These are phyloP conservation scores for Xylaria sp. DNA, from an alignment of 2,329 filamentous ascomycete genomes.

Conservation along the genomic window DNA sequence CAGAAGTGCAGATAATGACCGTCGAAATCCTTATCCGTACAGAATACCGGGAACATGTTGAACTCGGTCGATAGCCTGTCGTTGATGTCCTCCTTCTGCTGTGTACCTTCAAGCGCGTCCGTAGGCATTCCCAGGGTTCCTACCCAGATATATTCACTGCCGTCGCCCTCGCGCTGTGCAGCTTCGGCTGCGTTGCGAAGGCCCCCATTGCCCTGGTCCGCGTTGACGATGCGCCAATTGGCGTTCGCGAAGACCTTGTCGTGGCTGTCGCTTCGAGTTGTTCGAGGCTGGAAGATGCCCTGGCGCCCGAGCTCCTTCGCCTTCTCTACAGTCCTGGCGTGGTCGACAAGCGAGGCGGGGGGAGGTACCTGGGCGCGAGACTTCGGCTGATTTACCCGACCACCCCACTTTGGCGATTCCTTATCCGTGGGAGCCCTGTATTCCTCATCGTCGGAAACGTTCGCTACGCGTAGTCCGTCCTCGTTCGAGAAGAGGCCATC, in stretches of 20 bases:
- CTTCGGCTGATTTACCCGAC: constrained; percentile 74
- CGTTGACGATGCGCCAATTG: constrained; percentile 80
- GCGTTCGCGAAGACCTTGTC: constrained; percentile 75
- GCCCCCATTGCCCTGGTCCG: constrained; percentile 90
- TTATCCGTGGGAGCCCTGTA: constrained; percentile 71
- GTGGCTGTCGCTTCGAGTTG: constrained; percentile 62
- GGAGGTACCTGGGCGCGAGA: constrained; percentile 75
- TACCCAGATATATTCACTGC: constrained; percentile 83
- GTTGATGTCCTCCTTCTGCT: constrained; percentile 80
- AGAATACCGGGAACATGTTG: constrained; percentile 81
- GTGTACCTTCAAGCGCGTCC: constrained; percentile 74
- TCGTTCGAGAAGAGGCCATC: constrained; percentile 59
- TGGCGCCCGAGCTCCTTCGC: constrained; percentile 60
- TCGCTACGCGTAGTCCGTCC: constrained; percentile 56
- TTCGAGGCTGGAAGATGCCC: constrained; percentile 59
- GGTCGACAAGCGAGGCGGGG: constrained; percentile 74
- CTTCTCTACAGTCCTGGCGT: constrained; percentile 60
- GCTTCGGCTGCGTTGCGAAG: constrained; percentile 86
- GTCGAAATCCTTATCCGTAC: constrained; percentile 89
- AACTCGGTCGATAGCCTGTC: constrained; percentile 79
- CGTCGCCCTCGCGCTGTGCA: constrained; percentile 67
- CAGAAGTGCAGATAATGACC: constrained; percentile 95
- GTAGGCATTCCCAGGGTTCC: constrained; percentile 94
- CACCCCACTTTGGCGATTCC: constrained; percentile 77
- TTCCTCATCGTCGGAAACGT: constrained; percentile 52